Conservation (phyloP, 108 stramenopile species). For the Pseudonitzschia pungens region DNA sequence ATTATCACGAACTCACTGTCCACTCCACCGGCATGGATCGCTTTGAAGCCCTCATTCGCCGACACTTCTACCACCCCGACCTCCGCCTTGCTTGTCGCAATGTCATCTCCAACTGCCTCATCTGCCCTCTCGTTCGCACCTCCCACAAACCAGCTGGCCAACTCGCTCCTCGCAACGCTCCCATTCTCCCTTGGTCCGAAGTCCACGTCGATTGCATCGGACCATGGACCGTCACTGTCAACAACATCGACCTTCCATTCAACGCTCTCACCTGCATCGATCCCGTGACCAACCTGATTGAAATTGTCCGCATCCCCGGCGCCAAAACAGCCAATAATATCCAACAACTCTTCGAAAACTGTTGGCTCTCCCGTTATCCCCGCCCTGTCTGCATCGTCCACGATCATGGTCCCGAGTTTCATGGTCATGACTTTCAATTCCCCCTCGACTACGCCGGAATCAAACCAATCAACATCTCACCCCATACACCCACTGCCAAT, state of each 20-base stretch:
- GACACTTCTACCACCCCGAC: neutral
- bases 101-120: neutral
- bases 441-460: constrained; percentile 10
- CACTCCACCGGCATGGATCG: neutral
- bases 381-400: constrained; percentile 21
- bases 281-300: constrained; percentile 26
- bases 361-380: constrained; percentile 40
- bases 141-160: neutral
- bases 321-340: constrained; percentile 16
- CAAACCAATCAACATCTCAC: constrained; percentile 20
- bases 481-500: constrained; percentile 43
- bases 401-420: constrained; percentile 40
- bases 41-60: neutral
- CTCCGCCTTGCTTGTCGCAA: neutral
- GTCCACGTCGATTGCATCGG: constrained; percentile 41
- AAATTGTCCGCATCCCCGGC: constrained; percentile 26
- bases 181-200: constrained; percentile 18
- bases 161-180: neutral
- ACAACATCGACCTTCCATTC: constrained; percentile 15
- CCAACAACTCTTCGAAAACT: constrained; percentile 6
- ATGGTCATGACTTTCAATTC: constrained; percentile 31
- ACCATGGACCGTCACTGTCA: constrained; percentile 37
- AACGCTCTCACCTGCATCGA: constrained; percentile 41
- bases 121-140: neutral
- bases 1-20: neutral